A percentile compares a stretch with the other conserved stretches of the same genome.
Evolutionary conservation across 2,329 filamentous ascomycete genomes (phyloP).

Genomic region (Apiospora sp.): DNA sequence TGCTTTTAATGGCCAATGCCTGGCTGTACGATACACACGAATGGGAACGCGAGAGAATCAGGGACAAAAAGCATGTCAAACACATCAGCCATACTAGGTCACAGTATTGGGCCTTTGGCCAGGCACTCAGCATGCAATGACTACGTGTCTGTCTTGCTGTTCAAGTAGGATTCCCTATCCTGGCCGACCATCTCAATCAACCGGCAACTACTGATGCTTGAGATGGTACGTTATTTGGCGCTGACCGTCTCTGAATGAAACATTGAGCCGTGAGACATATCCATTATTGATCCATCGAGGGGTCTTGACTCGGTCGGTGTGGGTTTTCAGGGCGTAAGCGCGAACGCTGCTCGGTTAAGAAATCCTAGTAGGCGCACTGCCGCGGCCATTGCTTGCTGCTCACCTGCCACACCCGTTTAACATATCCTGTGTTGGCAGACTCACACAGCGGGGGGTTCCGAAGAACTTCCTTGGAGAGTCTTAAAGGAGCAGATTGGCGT

Average conservation of each 20-base stretch:
- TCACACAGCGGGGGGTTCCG: not conserved
- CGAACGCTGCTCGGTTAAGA: not conserved
- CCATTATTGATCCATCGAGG: not conserved
- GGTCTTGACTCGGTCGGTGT: not conserved
- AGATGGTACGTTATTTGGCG: not conserved
- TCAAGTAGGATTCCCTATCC: not conserved
- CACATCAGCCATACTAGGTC: not conserved
- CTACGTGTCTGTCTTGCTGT: constrained; percentile 8
- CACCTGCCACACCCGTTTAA: not conserved
- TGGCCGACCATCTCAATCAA: not conserved
- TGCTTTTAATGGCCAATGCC: not conserved
- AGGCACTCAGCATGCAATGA: not conserved
- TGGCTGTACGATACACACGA: not conserved
- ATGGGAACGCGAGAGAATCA: not conserved
- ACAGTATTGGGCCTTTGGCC: not conserved
- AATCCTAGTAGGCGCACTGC: constrained; percentile 10
- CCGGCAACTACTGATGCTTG: not conserved
- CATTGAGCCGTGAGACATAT: not conserved
- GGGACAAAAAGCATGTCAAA: not conserved
- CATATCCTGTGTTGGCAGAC: not conserved
- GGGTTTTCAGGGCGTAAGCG: not conserved
- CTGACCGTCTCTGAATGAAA: constrained; percentile 17
- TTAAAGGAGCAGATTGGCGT: not conserved
- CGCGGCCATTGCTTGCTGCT: not conserved
- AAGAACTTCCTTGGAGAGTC: not conserved